Base-by-base conservation (phyloP, 805 yeast genomes). In the Metschnikowia shivogae region DNA sequence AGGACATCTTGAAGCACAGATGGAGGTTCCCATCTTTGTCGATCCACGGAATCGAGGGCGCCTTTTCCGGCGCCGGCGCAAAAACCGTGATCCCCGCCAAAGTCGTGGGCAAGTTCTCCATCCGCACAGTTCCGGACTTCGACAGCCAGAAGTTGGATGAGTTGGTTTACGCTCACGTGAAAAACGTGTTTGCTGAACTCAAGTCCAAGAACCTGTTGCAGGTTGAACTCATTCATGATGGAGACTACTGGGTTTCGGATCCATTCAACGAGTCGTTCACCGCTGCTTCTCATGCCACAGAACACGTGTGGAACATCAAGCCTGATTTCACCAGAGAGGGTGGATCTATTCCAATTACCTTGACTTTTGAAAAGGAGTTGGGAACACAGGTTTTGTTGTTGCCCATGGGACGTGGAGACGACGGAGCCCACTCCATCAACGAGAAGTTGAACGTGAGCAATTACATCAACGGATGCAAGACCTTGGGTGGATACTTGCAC, bases 271-370 rank as follows among this genome's bases (percentile, higher is more conserved):
- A 86, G 54, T 80, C 88, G 38, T 93, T 92, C 76, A 81, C 89
- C 34, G 98, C 99, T 46, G 99, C 98, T 34, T 79, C 86, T 43
- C 81, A 84, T 65, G 99, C 99, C 46, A 93, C 99, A 36, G 84
- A 89, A 66, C 82, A 83, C 43, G 99, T 93, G 28, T 93, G 96
- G 90, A 84, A 87, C 53, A 81, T 92, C 38, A 95, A 88, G 52
- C 99, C 99, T 30, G 99, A 93, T 68, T 80, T 88, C 63, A 95
- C 98, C 34, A 84, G 99, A 74, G 99, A 93, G 73, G 99, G 99
- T 60, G 99, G 99, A 32, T 90, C 97, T 4, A 93, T 93, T 62
- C 99, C 99, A 53, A 90, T 93, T 65, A 92, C 99, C 19, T 70
- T 93, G 55, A 85, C 96, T 30, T 93, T 93, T 70, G 97, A 93